phyloP scores from a whole-genome alignment of 176 grass and related monocot species.

The Carex kokanica region DNA sequence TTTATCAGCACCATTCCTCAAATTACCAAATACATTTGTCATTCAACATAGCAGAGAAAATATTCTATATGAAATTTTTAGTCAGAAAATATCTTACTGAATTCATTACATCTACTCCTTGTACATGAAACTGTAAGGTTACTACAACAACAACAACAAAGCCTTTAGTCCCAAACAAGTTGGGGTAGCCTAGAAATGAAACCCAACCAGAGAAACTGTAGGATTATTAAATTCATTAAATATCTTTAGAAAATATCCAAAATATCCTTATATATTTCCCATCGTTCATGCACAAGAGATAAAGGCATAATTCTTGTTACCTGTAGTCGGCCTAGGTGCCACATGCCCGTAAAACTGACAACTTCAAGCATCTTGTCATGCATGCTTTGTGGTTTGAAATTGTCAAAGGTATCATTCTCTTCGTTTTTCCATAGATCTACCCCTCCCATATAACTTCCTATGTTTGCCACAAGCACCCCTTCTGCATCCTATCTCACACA shows the following conservation, averaged over 20 bases:
- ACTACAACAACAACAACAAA: neutral
- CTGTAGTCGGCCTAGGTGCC: conserved; percentile 81
- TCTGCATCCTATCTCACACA: conserved; percentile 51
- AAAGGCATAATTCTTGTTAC: conserved; percentile 25
- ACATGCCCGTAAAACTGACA: conserved; percentile 82
- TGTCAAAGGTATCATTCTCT: conserved; percentile 53
- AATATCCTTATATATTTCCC: neutral
- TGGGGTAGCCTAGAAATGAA: too few relatives aligned
- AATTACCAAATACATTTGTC: neutral
- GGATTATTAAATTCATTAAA: neutral
- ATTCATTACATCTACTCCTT: neutral
- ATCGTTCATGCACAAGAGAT: neutral
- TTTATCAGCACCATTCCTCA: neutral
- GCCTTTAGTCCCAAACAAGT: too few relatives aligned
- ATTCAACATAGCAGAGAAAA: neutral
- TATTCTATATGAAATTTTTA: neutral
- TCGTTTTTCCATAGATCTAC: conserved; percentile 89
- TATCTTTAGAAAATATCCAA: neutral
- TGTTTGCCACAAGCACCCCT: conserved; percentile 84
- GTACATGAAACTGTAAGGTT: too few relatives aligned
- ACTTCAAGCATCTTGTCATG: conserved; percentile 90
- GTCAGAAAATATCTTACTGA: neutral
- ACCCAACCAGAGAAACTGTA: too few relatives aligned
- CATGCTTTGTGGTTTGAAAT: conserved; percentile 64
- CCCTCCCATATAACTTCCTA: conserved; percentile 96